Conservation (phyloP, 177 flowering plant genomes). For the Vitis hybrid region DNA sequence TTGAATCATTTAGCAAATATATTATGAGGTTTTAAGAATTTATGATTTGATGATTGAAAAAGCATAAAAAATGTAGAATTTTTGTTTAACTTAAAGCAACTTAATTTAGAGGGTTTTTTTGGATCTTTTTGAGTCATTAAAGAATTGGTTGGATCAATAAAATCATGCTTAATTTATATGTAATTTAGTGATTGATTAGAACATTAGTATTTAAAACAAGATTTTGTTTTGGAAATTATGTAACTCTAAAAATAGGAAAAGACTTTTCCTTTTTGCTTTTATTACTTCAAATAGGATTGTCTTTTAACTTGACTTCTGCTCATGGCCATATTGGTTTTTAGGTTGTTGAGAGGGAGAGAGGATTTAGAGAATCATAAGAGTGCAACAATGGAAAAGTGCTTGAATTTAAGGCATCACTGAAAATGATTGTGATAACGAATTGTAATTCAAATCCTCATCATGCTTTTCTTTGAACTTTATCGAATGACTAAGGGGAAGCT, state of each 20-base stretch:
- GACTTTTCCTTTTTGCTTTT: neutral
- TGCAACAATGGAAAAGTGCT: conserved; percentile 6
- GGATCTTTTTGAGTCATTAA: conserved; percentile 30
- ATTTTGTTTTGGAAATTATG: conserved; percentile 12
- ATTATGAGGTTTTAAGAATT: conserved; percentile 13
- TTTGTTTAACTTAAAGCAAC: conserved; percentile 16
- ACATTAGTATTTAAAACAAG: conserved; percentile 23
- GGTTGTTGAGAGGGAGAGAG: no score
- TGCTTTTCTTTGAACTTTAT: conserved; percentile 68
- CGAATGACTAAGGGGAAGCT: conserved; percentile 49
- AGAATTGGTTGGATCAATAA: conserved; percentile 33
- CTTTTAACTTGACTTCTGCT: conserved; percentile 8
- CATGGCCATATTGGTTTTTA: no score
- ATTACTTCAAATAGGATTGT: conserved; percentile 11
- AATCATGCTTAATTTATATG: conserved; percentile 7
- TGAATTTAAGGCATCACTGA: conserved; percentile 10
- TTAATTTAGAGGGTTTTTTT: conserved; percentile 24
- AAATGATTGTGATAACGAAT: neutral
- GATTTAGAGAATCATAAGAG: no score
- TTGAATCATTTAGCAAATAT: conserved; percentile 20
- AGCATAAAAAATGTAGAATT: conserved; percentile 18
- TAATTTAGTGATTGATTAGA: conserved; percentile 25
- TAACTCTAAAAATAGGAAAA: conserved; percentile 2
- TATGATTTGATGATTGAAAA: conserved; percentile 23
- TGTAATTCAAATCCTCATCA: conserved; percentile 17